These are phyloP conservation scores for Yamadazyma endophytica DNA, from an alignment of 805 yeast species.

Conservation along the genomic window DNA sequence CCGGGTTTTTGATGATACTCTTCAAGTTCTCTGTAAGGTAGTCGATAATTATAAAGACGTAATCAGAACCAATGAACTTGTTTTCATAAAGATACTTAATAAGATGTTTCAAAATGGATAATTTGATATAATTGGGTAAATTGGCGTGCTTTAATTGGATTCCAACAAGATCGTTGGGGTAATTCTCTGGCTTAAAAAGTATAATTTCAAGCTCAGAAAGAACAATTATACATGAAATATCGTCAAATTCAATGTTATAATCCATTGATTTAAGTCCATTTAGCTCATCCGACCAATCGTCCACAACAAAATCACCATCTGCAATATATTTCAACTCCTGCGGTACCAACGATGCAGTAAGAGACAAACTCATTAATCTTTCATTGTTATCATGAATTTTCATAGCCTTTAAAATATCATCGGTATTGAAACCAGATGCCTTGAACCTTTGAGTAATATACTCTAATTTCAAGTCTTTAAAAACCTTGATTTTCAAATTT, in stretches of 20 bases:
- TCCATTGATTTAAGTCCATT: constrained; percentile 8
- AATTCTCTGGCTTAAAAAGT: constrained; percentile 28
- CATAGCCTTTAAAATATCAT: constrained; percentile 53
- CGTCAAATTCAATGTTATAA: constrained; percentile 5
- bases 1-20: constrained; percentile 66
- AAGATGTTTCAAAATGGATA: constrained; percentile 49
- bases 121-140: constrained; percentile 67
- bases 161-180: constrained; percentile 72
- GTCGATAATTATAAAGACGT: constrained; percentile 64
- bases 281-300: constrained; percentile 9
- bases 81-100: constrained; percentile 39
- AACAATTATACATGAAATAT: neutral
- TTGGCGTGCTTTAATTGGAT: constrained; percentile 49
- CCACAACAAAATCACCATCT: constrained; percentile 11
- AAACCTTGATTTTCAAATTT: constrained; percentile 52
- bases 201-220: constrained; percentile 3
- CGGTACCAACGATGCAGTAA: constrained; percentile 24
- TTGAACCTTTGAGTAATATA: constrained; percentile 53
- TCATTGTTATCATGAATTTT: constrained; percentile 42
- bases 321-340: constrained; percentile 7
- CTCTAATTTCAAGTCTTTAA: constrained; percentile 52
- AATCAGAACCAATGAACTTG: constrained; percentile 62
- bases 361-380: constrained; percentile 50
- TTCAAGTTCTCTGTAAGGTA: constrained; percentile 69
- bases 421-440: constrained; percentile 68